phyloP scores from a whole-genome alignment of 257 asterid species.

The Przewalskia tangutica region DNA sequence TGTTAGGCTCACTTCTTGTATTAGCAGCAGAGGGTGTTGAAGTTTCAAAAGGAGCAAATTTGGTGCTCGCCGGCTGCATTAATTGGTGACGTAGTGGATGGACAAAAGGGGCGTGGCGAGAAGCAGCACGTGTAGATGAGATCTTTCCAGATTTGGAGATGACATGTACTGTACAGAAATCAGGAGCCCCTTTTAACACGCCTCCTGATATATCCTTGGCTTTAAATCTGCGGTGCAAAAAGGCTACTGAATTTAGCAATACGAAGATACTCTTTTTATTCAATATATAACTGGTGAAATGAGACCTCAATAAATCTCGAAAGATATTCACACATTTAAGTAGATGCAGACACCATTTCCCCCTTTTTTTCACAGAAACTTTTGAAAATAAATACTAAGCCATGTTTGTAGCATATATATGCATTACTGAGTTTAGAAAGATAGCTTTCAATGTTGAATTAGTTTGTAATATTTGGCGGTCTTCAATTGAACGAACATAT shows the following conservation, averaged over 20 bases:
- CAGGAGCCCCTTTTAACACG: slow-evolving; percentile 66
- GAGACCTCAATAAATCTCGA: background rate
- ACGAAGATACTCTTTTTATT: background rate
- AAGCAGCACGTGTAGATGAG: slow-evolving; percentile 54
- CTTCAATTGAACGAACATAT: background rate
- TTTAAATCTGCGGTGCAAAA: slow-evolving; percentile 48
- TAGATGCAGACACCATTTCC: background rate
- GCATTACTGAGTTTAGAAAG: background rate
- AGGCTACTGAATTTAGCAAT: slow-evolving; percentile 16
- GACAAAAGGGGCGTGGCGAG: slow-evolving; percentile 56
- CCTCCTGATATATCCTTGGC: slow-evolving; percentile 67
- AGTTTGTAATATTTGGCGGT: background rate
- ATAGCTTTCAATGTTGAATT: too few species aligned
- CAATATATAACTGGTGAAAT: background rate
- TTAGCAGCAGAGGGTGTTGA: slow-evolving; percentile 12
- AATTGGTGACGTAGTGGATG: slow-evolving; percentile 71
- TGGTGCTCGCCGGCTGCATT: slow-evolving; percentile 31
- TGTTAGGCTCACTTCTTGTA: slow-evolving; percentile 14
- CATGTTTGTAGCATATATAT: background rate
- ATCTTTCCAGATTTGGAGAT: slow-evolving; percentile 75
- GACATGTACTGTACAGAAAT: slow-evolving; percentile 67
- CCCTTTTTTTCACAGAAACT: background rate
- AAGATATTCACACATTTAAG: background rate
- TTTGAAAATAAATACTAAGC: background rate
- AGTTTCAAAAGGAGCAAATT: slow-evolving; percentile 19